phyloP scores from a whole-genome alignment of 768 basidiomycete species.

The Phaffia tasmanica region DNA sequence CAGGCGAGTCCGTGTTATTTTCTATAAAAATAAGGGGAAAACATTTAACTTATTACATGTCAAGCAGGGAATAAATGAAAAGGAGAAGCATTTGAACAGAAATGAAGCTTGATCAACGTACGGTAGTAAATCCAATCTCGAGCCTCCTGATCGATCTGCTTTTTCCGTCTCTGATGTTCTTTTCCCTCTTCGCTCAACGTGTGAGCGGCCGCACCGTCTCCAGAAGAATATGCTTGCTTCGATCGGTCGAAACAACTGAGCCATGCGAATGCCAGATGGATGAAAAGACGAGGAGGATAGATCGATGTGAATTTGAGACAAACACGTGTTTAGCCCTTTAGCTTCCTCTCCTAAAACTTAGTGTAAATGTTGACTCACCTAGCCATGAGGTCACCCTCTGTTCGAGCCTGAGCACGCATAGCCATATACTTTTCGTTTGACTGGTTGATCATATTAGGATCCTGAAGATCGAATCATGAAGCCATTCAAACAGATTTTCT shows the following conservation, averaged over 20 bases:
- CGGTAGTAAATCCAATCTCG: conserved; percentile 77
- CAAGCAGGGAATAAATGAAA: neutral
- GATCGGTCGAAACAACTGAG: conserved; percentile 43
- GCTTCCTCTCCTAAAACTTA: neutral
- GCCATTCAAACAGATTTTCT: conserved; percentile 30
- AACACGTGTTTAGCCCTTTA: conserved; percentile 45
- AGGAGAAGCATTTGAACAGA: neutral
- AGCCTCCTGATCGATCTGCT: conserved; percentile 53
- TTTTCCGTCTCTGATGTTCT: conserved; percentile 64
- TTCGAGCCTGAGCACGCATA: conserved; percentile 63
- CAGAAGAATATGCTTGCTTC: conserved; percentile 56
- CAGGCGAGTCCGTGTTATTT: conserved; percentile 66
- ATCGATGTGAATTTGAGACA: neutral
- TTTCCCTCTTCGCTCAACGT: conserved; percentile 70
- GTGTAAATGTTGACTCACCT: conserved; percentile 24
- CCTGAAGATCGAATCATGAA: conserved; percentile 27
- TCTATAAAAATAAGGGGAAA: conserved; percentile 40
- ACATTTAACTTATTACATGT: neutral
- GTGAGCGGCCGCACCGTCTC: conserved; percentile 71
- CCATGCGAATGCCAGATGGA: neutral
- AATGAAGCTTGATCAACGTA: conserved; percentile 37
- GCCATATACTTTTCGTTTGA: conserved; percentile 55
- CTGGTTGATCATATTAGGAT: conserved; percentile 47
- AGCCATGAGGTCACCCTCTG: conserved; percentile 53
- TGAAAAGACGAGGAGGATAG: conserved; percentile 47